A percentile compares a stretch with the other conserved stretches of the same genome.
Conservation (phyloP, 805 yeast genomes). For the Wickerhamomyces sydowiorum region DNA sequence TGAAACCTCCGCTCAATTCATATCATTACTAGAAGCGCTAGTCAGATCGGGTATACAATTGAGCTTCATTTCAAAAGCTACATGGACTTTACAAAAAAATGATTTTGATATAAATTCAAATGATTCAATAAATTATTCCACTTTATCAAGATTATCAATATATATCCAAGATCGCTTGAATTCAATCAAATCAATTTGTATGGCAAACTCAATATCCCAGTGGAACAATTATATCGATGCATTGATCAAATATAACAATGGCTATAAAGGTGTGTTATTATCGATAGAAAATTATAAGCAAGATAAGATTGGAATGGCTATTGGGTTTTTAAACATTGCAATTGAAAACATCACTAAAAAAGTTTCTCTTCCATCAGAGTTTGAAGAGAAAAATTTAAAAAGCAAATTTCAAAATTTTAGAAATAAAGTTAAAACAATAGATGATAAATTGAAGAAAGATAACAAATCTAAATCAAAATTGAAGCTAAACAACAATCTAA, state of each 20-base stretch:
- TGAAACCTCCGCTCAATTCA: conserved; percentile 9
- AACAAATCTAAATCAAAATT: conserved; percentile 3
- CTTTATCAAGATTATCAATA: conserved; percentile 39
- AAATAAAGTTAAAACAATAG: conserved; percentile 5
- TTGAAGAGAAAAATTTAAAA: conserved; percentile 8
- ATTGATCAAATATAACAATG: conserved; percentile 30
- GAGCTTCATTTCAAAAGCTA: conserved; percentile 23
- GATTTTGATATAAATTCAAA: conserved; percentile 19
- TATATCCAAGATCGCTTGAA: conserved; percentile 29
- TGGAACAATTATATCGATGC: conserved; percentile 11
- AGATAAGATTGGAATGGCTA: conserved; percentile 37
- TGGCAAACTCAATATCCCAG: neutral
- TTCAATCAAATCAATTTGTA: no score
- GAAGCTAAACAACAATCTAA: conserved; percentile 5
- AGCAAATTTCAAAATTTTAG: conserved; percentile 11
- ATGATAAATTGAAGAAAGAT: neutral
- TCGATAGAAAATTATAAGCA: conserved; percentile 41
- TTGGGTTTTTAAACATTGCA: conserved; percentile 36
- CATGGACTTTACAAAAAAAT: conserved; percentile 19
- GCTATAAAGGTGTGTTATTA: conserved; percentile 39
- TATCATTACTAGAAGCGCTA: conserved; percentile 6
- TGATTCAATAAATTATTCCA: conserved; percentile 26
- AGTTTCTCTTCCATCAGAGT: neutral
- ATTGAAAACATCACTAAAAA: conserved; percentile 27
- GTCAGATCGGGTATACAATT: conserved; percentile 23